Base-by-base conservation (phyloP, 2,329 filamentous ascomycete species). In the Graphiopsis chlorocephala region DNA sequence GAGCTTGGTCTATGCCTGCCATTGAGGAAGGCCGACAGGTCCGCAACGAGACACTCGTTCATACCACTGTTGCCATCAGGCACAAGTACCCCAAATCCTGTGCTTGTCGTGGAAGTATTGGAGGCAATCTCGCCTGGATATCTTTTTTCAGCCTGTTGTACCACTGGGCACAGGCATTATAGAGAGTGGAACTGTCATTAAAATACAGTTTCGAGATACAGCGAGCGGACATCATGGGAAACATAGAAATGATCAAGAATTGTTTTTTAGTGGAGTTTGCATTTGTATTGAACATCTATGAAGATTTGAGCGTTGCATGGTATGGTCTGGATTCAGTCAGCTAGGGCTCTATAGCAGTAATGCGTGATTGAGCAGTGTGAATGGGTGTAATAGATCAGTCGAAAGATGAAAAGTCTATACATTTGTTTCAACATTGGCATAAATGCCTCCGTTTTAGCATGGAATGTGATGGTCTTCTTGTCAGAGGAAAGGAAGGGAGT, bases 351-450 rank as follows among this genome's bases (percentile, higher is more conserved):
- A 8, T 1, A 50, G 25, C 78, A 33, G 17, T 17, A 23, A 29
- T 35, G 47, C 58, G 38, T 35, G 28, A 50, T 23, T 7, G 23
- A 50, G 26, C 5, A 42, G 23, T n/a, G 28, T 23, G 20, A 38
- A 11, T n/a, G 3, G 20, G 31, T 31, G 38, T 61, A 42, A 33
- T 50, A 26, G 20, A 47, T 91, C 89, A 91, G 88, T 84, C 84
- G 88, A 91, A 91, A 91, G 89, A 91, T 91, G 89, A 91, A 91
- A 91, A 91, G 88, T 56, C 52, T 85, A 87, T 85, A 84, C 83
- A 81, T 83, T 86, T 79, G 75, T 35, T 82, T 79, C 80, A 90
- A 86, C 85, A 90, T 88, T 85, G 74, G 72, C 76, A 70, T 74
- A 73, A 70, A 68, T 75, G 77, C 78, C 82, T 87, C 88, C 83